These are phyloP conservation scores for Allium fistulosum DNA, from an alignment of 106 monocot genomes.

Conservation along the genomic window DNA sequence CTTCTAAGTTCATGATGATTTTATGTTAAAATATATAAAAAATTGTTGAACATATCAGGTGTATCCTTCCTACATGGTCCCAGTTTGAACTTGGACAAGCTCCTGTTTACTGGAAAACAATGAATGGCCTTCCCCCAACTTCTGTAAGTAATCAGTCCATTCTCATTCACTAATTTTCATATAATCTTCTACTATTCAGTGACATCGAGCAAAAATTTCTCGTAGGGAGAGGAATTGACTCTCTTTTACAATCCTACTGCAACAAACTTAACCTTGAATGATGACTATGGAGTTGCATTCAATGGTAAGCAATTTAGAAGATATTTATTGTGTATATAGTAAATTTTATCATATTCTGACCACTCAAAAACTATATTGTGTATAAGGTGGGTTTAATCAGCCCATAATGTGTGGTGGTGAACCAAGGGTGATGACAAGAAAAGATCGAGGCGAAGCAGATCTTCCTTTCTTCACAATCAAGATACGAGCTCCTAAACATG, in stretches of 20 bases:
- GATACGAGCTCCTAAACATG: slow-evolving; percentile 64
- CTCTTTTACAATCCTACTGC: slow-evolving; percentile 90
- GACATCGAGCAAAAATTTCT: slow-evolving; percentile 5
- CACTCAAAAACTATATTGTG: too few relatives aligned
- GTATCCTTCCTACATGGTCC: slow-evolving; percentile 67
- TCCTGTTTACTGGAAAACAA: slow-evolving; percentile 89
- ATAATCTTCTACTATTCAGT: not conserved
- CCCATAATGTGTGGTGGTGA: slow-evolving; percentile 93
- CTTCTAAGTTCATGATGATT: not conserved
- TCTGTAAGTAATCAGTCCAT: slow-evolving; percentile 40
- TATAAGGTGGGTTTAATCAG: slow-evolving; percentile 88
- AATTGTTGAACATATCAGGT: slow-evolving; percentile 27
- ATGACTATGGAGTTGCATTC: slow-evolving; percentile 76
- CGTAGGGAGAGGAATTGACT: slow-evolving; percentile 67
- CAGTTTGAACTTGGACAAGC: slow-evolving; percentile 82
- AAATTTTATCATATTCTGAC: too few relatives aligned
- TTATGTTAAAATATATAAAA: not conserved
- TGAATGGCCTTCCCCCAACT: slow-evolving; percentile 78
- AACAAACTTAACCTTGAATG: slow-evolving; percentile 46
- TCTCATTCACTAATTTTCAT: not conserved
- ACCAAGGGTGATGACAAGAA: slow-evolving; percentile 70
- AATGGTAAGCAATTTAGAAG: slow-evolving; percentile 33
- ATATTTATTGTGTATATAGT: too few relatives aligned
- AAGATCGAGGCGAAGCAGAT: slow-evolving; percentile 76
- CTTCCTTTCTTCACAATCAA: slow-evolving; percentile 73